Conservation (phyloP, 495 filamentous ascomycete species). For the Cudoniella acicularis region DNA sequence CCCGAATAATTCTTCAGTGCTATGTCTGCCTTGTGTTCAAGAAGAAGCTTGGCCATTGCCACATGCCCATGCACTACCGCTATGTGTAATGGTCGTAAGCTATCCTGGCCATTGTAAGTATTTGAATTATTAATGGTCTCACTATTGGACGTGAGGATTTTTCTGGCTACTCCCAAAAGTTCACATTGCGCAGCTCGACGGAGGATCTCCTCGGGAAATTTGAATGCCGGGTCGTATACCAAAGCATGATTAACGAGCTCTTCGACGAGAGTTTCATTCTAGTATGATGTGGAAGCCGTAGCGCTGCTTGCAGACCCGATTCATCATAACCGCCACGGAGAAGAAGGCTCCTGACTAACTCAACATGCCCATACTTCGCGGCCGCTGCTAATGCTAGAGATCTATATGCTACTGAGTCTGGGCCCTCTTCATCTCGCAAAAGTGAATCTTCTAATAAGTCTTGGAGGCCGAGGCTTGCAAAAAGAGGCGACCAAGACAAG, state of each 20-base stretch:
- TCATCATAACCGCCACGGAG: slow-evolving; percentile 1
- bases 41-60: not conserved
- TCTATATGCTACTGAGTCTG: not conserved
- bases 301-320: slow-evolving; percentile 6
- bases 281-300: slow-evolving; percentile 8
- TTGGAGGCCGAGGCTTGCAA: slow-evolving; percentile 15
- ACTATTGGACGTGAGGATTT: slow-evolving; percentile 1
- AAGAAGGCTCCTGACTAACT: slow-evolving; percentile 2
- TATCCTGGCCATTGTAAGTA: not conserved
- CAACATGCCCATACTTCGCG: not conserved
- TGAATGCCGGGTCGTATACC: slow-evolving; percentile 4
- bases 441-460: not conserved
- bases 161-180: slow-evolving; percentile 6
- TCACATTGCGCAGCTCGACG: slow-evolving; percentile 14
- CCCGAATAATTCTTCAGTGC: not conserved
- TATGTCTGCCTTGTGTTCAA: not conserved
- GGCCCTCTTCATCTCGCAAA: not conserved
- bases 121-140: not conserved
- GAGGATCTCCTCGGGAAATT: slow-evolving; percentile 10
- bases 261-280: slow-evolving; percentile 4
- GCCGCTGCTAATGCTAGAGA: not conserved
- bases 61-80: not conserved
- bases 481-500: slow-evolving; percentile 9
- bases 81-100: not conserved
- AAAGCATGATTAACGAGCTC: not conserved